phyloP scores from a whole-genome alignment of 2,329 filamentous ascomycete species.

The Hymenoscyphus fraxineus region DNA sequence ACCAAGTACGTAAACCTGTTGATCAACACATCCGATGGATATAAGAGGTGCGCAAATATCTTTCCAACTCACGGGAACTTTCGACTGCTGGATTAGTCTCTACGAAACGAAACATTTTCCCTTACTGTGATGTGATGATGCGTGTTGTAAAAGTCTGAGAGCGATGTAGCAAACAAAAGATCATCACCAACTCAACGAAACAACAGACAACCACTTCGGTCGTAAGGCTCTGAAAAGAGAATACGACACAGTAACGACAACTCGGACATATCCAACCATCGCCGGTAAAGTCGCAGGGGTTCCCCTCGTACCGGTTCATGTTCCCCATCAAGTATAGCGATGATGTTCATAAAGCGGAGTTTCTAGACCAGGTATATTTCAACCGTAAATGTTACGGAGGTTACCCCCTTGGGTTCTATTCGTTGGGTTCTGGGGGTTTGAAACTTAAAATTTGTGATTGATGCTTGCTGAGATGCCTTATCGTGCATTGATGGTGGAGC shows the following conservation, averaged over 20 bases:
- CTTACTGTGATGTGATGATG: neutral
- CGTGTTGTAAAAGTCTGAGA: neutral
- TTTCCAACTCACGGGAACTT: neutral
- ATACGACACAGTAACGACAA: neutral
- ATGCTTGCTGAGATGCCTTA: neutral
- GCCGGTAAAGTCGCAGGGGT: neutral
- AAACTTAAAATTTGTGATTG: neutral
- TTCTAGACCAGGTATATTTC: neutral
- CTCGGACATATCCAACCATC: too few relatives aligned
- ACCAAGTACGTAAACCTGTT: neutral
- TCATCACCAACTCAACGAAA: neutral
- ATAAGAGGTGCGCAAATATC: neutral
- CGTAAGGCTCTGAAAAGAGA: neutral
- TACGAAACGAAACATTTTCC: neutral
- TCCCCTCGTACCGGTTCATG: neutral
- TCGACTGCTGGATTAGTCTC: neutral
- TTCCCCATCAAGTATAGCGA: neutral
- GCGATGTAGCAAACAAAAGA: neutral
- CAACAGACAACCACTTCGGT: neutral
- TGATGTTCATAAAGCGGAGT: neutral
- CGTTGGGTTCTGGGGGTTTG: neutral
- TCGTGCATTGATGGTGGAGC: conserved; percentile 2
- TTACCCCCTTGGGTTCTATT: neutral
- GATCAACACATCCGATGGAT: neutral
- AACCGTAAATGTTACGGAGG: neutral